Conservation (phyloP, 257 asterid genomes). For the Forsythia suspensa region DNA sequence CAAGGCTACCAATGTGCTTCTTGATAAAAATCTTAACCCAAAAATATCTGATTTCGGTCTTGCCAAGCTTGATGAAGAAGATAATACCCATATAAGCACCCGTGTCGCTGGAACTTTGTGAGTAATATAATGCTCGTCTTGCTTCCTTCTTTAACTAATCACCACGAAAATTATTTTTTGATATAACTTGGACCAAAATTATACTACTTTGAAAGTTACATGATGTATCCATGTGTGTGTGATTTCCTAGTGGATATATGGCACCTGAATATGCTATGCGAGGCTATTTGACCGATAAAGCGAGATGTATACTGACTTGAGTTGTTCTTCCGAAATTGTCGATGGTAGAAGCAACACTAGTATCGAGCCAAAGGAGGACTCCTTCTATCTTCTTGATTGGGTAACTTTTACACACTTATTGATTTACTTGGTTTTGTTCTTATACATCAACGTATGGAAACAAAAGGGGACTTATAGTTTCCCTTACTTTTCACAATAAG, state of each 20-base stretch:
- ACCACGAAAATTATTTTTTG: too few species aligned
- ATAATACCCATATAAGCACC: conserved; percentile 60
- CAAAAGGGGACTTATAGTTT: too few species aligned
- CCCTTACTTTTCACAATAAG: too few species aligned
- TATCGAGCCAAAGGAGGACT: conserved; percentile 30
- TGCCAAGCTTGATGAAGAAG: conserved; percentile 63
- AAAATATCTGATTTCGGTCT: conserved; percentile 64
- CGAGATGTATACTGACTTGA: conserved; percentile 65
- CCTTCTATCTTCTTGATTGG: conserved; percentile 55
- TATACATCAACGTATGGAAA: too few species aligned
- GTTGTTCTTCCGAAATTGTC: conserved; percentile 48
- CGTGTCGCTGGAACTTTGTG: conserved; percentile 65
- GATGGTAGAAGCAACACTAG: conserved; percentile 50
- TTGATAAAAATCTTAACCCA: conserved; percentile 45
- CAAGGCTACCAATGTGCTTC: conserved; percentile 61
- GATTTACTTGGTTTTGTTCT: not conserved
- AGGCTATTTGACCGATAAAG: conserved; percentile 60
- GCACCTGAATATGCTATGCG: conserved; percentile 69
- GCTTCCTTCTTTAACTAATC: not conserved
- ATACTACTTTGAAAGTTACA: not conserved
- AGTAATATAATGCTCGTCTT: conserved; percentile 17
- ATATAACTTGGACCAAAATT: not conserved
- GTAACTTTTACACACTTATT: conserved; percentile 22
- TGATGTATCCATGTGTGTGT: not conserved
- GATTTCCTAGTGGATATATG: conserved; percentile 47